Conservation (phyloP, 192 early-diverging fungal genomes). For the Mortierella antarctica region DNA sequence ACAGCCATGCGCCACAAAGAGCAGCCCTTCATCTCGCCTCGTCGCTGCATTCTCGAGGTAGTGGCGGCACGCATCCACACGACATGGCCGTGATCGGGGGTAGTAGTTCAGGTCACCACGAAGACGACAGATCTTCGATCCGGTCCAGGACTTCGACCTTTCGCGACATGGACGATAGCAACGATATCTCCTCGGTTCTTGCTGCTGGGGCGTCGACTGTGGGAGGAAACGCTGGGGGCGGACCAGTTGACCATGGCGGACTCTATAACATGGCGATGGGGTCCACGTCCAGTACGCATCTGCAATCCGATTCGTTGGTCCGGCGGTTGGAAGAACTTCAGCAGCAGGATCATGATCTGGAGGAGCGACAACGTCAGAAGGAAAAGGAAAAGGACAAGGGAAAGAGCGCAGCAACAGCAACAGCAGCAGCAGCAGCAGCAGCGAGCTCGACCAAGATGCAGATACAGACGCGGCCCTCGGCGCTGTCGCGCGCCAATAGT, state of each 20-base stretch:
- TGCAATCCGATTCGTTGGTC: conserved; percentile 44
- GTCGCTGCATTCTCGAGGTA: not conserved
- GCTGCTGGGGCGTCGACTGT: not conserved
- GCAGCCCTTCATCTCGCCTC: not conserved
- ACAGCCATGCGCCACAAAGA: not conserved
- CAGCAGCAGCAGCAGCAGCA: not conserved
- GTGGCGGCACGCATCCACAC: conserved; percentile 3
- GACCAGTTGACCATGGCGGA: not conserved
- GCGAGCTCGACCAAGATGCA: not conserved
- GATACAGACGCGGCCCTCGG: conserved; percentile 11
- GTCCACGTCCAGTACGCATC: conserved; percentile 6
- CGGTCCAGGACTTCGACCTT: conserved; percentile 29
- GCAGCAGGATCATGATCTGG: conserved; percentile 39
- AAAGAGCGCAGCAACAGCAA: conserved; percentile 9
- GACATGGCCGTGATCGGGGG: not conserved
- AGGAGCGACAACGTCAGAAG: conserved; percentile 24
- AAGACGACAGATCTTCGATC: conserved; percentile 38
- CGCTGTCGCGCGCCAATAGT: conserved; percentile 42
- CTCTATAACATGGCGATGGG: not conserved
- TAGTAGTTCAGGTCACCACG: not conserved
- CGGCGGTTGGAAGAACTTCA: conserved; percentile 41
- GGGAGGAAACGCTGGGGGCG: not conserved
- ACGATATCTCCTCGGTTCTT: conserved; percentile 19
- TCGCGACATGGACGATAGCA: conserved; percentile 1
- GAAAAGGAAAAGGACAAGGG: conserved; percentile 20